These are phyloP conservation scores for Salix brachista DNA, from an alignment of 345 rosid genomes.

Conservation along the genomic window DNA sequence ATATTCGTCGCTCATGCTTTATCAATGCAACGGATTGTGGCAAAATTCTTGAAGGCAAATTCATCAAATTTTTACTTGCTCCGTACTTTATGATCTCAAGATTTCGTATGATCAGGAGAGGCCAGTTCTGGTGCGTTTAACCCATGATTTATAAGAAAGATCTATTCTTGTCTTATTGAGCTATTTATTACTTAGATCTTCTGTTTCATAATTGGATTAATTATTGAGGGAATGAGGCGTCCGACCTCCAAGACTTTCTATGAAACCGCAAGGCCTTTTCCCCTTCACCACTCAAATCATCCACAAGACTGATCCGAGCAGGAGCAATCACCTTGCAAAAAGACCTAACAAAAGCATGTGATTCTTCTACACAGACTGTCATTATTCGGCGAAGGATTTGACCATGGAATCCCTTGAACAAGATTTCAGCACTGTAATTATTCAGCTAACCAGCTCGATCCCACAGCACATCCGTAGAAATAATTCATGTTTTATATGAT, in stretches of 20 bases:
- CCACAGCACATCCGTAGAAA: not conserved
- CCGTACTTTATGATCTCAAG: not conserved
- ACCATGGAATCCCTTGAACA: not conserved
- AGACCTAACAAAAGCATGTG: not conserved
- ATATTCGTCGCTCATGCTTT: not conserved
- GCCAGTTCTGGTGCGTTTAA: not conserved
- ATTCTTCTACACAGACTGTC: not conserved
- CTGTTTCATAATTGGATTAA: conserved; percentile 10
- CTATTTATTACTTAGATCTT: not conserved
- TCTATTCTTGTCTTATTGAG: not conserved
- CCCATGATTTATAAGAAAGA: not conserved
- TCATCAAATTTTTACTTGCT: not conserved
- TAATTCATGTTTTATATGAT: not conserved
- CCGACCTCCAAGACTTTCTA: not conserved
- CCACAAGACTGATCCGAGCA: no score
- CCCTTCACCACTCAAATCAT: not conserved
- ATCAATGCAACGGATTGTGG: not conserved
- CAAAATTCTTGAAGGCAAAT: not conserved
- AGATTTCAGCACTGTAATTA: not conserved
- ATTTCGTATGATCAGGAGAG: not conserved
- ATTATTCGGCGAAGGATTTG: not conserved
- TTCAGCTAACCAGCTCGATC: no score
- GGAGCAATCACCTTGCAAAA: no score
- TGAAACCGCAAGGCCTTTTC: conserved; percentile 20
- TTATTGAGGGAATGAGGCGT: conserved; percentile 22